Evolutionary conservation across 164 flowering plant genomes (phyloP).

Genomic region (Brasenia schreberi): DNA sequence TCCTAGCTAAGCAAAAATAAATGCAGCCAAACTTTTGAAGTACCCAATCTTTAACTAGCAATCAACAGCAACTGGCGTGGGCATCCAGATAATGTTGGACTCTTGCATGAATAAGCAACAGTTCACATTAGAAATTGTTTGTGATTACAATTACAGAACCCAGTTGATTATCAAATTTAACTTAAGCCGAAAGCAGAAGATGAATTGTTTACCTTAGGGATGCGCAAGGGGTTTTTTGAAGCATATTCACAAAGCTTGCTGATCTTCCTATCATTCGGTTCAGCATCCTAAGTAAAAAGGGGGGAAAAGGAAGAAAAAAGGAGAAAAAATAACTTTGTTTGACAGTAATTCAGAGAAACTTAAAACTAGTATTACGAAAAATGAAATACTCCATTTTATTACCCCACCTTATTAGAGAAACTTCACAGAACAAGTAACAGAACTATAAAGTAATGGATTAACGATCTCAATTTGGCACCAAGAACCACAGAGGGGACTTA

Average conservation of each 20-base stretch:
- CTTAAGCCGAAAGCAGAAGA: background rate
- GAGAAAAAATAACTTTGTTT: background rate
- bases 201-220: conserved; percentile 44
- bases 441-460: background rate
- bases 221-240: conserved; percentile 61
- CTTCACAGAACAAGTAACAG: background rate
- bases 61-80: too few species aligned
- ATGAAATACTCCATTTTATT: background rate
- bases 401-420: background rate
- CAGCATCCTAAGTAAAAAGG: conserved; percentile 33
- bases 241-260: conserved; percentile 80
- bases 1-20: too few species aligned
- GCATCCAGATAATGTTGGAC: too few species aligned
- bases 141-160: background rate
- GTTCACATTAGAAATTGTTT: background rate
- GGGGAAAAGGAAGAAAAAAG: background rate
- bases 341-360: background rate
- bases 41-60: background rate
- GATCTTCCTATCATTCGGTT: conserved; percentile 72
- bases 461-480: background rate
- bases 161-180: background rate
- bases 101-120: too few species aligned
- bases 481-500: background rate
- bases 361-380: background rate
- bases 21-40: background rate